Evolutionary conservation across 257 asterid species (phyloP).

Genomic region (Solanum medicagineum): DNA sequence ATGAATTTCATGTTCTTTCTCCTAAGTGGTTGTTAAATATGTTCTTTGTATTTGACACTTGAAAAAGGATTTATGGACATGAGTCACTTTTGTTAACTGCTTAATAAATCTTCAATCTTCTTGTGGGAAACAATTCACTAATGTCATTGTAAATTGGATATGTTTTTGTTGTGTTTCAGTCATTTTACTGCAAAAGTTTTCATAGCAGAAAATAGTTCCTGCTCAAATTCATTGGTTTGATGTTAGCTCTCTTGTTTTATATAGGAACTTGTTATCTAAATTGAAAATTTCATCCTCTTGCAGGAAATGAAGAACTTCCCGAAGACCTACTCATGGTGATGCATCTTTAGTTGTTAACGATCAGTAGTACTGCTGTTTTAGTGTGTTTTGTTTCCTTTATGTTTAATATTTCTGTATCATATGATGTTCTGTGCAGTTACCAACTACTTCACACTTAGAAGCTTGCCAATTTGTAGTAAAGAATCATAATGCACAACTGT

Average conservation of each 20-base stretch:
- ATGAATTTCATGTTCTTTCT: not conserved
- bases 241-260: not conserved
- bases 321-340: slow-evolving; percentile 65
- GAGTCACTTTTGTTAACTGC: not conserved
- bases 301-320: slow-evolving; percentile 88
- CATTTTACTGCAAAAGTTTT: not conserved
- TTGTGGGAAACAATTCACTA: not conserved
- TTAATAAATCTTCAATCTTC: not conserved
- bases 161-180: not conserved
- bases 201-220: not conserved
- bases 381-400: slow-evolving; percentile 6
- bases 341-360: slow-evolving; percentile 2
- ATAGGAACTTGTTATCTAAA: slow-evolving; percentile 5
- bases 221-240: not conserved
- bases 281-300: slow-evolving; percentile 6
- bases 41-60: not conserved
- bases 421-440: slow-evolving; percentile 44
- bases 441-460: slow-evolving; percentile 85
- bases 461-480: slow-evolving; percentile 72
- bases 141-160: not conserved
- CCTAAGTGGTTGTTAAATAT: not conserved
- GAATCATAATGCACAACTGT: slow-evolving; percentile 74
- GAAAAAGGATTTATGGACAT: not conserved
- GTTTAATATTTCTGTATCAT: not conserved
- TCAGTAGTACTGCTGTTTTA: not conserved